These are phyloP conservation scores for Clarireedia sp. DNA, from an alignment of 2,329 filamentous ascomycete species.

Conservation along the genomic window DNA sequence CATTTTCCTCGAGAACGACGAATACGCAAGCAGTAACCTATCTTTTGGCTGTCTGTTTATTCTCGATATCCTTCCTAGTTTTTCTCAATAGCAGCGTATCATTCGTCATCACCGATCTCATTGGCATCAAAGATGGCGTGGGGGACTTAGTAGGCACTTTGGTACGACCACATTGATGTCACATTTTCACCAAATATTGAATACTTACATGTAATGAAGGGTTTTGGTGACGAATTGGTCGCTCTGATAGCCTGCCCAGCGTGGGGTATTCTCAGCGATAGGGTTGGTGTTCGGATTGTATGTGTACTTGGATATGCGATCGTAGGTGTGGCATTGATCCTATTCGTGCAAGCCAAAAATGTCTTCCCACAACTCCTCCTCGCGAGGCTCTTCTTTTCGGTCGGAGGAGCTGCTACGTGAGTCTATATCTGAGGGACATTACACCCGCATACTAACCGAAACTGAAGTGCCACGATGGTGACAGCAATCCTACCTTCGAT, in stretches of 20 bases:
- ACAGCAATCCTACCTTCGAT: slow-evolving; percentile 80
- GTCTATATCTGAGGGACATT: slow-evolving; percentile 22
- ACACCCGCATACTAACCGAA: slow-evolving; percentile 7
- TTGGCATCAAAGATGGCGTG: slow-evolving; percentile 64
- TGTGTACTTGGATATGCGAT: slow-evolving; percentile 73
- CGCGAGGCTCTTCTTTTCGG: slow-evolving; percentile 76
- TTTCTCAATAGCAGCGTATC: slow-evolving; percentile 80
- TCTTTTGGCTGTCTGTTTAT: slow-evolving; percentile 73
- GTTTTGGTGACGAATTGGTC: slow-evolving; percentile 77
- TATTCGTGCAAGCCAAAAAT: slow-evolving; percentile 79
- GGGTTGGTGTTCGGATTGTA: slow-evolving; percentile 65
- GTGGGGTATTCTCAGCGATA: slow-evolving; percentile 73
- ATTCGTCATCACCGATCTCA: slow-evolving; percentile 77
- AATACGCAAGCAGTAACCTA: slow-evolving; percentile 62
- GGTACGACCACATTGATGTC: slow-evolving; percentile 6
- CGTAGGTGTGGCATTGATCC: slow-evolving; percentile 66
- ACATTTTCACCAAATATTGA: not conserved
- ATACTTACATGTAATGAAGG: slow-evolving; percentile 28
- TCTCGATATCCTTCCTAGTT: slow-evolving; percentile 83
- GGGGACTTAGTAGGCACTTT: slow-evolving; percentile 78
- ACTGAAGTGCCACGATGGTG: slow-evolving; percentile 75
- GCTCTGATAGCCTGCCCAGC: slow-evolving; percentile 71
- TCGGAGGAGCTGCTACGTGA: slow-evolving; percentile 83
- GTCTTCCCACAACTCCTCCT: slow-evolving; percentile 85
- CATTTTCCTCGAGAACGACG: slow-evolving; percentile 54